Base-by-base conservation (phyloP, 306 rosid genomes). In the Carpinus fangiana region DNA sequence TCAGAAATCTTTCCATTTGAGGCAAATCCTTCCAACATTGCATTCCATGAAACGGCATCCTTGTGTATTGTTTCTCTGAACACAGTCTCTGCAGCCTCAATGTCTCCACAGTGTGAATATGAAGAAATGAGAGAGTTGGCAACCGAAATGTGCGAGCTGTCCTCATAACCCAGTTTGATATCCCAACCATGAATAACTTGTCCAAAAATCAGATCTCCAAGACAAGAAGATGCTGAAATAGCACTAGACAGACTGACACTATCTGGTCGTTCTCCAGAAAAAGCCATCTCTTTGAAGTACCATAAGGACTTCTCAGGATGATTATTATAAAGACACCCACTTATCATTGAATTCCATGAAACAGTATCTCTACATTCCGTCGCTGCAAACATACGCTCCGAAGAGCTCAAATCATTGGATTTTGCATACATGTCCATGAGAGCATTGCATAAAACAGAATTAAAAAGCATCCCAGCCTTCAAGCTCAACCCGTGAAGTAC, bases 321-420 rank as follows among this genome's bases (percentile, higher is more conserved):
- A 26, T 55, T 67, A 18, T 84, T 82, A 79, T 82, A 83, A 59
- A 86, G 66, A 74, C 87, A 80, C 50, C 86, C 92, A 69, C 80
- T 89, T 82, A 89, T 76, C 14, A 89, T 76, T 14, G 92, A 86
- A 83, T 89, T 89, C 92, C 92, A 89, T 0, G 92, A 82, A 64
- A 89, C 80, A 31, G 53, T 70, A 53, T 89, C 90, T 76, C 69
- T 86, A 84, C 59, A 31, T 52, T 70, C 87, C 81, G 82, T 84
- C 60, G 83, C 88, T 51, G 70, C 53, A 60, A 84, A 84, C 43
- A 86, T 18, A 66, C 46, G 28, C 75, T 84, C 92, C 6, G 87
- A 73, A 72, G 84, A 89, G 71, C 80, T 73, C 75, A 78, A 50
- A 80, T 76, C 78, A 46, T 86, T 78, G 55, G 79, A 84, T 75